Evolutionary conservation across 73 alveolate genomes (phyloP).

Genomic region (Paramecium octaurelia): DNA sequence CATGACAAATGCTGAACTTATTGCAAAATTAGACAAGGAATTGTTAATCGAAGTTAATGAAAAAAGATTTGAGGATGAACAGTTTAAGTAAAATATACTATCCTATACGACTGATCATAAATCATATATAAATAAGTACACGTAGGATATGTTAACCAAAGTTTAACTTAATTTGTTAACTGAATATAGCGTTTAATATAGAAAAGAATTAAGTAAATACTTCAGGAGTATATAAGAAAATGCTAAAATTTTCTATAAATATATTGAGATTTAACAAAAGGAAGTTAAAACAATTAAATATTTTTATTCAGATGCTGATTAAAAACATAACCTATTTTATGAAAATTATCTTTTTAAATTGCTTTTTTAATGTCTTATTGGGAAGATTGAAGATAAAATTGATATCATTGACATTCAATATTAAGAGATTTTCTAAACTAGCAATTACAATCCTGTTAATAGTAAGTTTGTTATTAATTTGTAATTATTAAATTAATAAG

Average conservation of each 20-base stretch:
- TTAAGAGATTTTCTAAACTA: background rate
- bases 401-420: background rate
- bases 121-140: background rate
- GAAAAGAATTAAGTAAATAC: background rate
- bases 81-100: background rate
- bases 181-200: background rate
- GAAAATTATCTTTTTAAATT: background rate
- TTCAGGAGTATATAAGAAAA: too few relatives aligned
- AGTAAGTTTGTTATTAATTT: background rate
- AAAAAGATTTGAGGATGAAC: background rate
- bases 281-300: background rate
- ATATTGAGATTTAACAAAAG: background rate
- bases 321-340: background rate
- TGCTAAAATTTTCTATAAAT: background rate
- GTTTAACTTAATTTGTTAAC: background rate
- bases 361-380: background rate
- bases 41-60: too few relatives aligned
- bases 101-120: background rate
- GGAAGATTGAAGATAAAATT: background rate
- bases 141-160: background rate
- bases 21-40: background rate
- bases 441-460: background rate
- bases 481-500: too few relatives aligned
- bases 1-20: background rate
- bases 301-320: background rate